Percentiles rank a stretch among this genome's conserved stretches.
Conservation (phyloP, 2,329 filamentous ascomycete species). For the Neophaeococcomyces mojaviensis region DNA sequence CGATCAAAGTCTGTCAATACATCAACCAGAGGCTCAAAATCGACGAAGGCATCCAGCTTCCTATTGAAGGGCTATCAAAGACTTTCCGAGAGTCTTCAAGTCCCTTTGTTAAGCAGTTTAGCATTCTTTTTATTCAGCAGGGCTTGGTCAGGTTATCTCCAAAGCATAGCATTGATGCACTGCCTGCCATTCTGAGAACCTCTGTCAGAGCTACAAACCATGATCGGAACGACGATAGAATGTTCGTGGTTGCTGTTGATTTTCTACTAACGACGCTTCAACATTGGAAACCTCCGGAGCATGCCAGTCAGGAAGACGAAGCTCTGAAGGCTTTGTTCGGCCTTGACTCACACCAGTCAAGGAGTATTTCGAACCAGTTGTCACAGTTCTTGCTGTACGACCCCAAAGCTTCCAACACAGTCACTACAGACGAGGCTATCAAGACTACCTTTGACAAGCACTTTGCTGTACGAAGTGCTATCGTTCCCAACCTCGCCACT, state of each 20-base stretch:
- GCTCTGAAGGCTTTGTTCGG: conserved; percentile 59
- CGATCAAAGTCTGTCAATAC: conserved; percentile 64
- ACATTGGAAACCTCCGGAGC: conserved; percentile 58
- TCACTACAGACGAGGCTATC: conserved; percentile 25
- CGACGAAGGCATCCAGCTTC: conserved; percentile 61
- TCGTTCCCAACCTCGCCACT: conserved; percentile 43
- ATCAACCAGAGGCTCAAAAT: conserved; percentile 58
- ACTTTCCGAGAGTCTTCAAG: conserved; percentile 79
- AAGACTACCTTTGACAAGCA: conserved; percentile 30
- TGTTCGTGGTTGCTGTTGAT: conserved; percentile 66
- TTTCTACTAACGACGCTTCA: conserved; percentile 70
- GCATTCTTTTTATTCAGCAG: conserved; percentile 82
- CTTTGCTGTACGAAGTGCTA: conserved; percentile 23
- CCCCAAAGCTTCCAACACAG: conserved; percentile 28
- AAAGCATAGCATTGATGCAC: conserved; percentile 59
- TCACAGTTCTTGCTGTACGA: conserved; percentile 67
- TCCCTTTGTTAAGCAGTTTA: conserved; percentile 74
- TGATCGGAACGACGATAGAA: conserved; percentile 40
- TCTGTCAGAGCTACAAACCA: conserved; percentile 35
- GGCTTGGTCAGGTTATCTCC: conserved; percentile 58
- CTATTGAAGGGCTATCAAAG: conserved; percentile 73
- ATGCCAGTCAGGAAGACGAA: conserved; percentile 71
- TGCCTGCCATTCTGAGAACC: conserved; percentile 63
- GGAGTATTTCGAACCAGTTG: conserved; percentile 67
- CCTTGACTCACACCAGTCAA: conserved; percentile 62